Base-by-base conservation (phyloP, 2,329 filamentous ascomycete species). In the Fusarium globosum region DNA sequence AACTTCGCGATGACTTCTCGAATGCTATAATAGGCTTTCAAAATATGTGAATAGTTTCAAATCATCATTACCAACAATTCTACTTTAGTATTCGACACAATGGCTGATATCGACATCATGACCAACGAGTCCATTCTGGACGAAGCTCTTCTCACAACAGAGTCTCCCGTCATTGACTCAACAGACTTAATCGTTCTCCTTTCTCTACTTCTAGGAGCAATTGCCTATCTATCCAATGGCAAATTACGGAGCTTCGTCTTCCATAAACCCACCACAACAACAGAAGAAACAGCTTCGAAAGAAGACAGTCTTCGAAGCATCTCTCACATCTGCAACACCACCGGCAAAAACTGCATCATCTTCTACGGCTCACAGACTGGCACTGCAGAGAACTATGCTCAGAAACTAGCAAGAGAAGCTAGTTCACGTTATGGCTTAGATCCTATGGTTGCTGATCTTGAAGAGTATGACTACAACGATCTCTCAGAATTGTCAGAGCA, bases 221-320 rank as follows among this genome's bases (percentile, higher is more conserved):
- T 57, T 4, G 9, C 7, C 0, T 61, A 61, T 12, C 30, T 61
- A 0, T 42, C 23, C 0, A 57, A 61, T 4, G 38, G 38, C 0
- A 57, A 61, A 13, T 2, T 61, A 7, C 5, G 38, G 13, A 43
- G 2, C 1, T 0, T 42, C 7, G 21, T 36, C n/a, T 28, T 26
- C 1, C 4, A 11, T 0, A 57, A 56, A 4, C 8, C 23, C 2
- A 12, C 0, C 4, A 10, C 23, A 4, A 10, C 49, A n/a, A 16
- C 33, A 15, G 33, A 16, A 14, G 38, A 61, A 2, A 4, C 28
- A 15, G n/a, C 20, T 4, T 36, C 58, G 1, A 41, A 57, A 28
- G 58, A 41, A 7, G 38, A 61, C 12, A 61, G 58, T 11, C 58
- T 61, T 15, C 30, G 58, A n/a, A 61, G 58, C n/a, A 57, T 61